Percentiles rank a stretch among this genome's conserved stretches.
These are phyloP conservation scores for Parastagonospora avenae DNA, from an alignment of 2,329 filamentous ascomycete genomes.

Conservation along the genomic window DNA sequence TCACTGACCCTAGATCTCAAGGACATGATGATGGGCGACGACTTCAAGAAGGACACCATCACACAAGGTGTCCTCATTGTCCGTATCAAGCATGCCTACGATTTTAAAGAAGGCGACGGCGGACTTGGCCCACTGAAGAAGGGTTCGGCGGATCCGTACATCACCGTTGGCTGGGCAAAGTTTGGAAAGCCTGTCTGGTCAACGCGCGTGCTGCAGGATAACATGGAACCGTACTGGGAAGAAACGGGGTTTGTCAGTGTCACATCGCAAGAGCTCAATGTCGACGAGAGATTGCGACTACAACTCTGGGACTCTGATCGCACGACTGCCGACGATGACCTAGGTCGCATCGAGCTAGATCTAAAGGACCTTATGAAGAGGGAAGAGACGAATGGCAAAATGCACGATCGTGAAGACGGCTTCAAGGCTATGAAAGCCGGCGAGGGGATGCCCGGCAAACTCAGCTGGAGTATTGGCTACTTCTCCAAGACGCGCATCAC, in stretches of 20 bases:
- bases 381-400: constrained; percentile 63
- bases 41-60: constrained; percentile 76
- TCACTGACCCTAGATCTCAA: constrained; percentile 75
- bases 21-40: constrained; percentile 77
- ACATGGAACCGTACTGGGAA: constrained; percentile 73
- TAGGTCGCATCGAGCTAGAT: constrained; percentile 73
- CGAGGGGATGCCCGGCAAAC: constrained; percentile 70
- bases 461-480: constrained; percentile 74
- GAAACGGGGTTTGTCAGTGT: constrained; percentile 74
- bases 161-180: constrained; percentile 77
- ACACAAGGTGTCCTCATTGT: constrained; percentile 69
- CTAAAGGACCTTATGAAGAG: constrained; percentile 68
- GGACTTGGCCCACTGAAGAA: constrained; percentile 63
- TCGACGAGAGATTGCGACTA: constrained; percentile 69
- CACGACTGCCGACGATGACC: constrained; percentile 73
- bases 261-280: constrained; percentile 72
- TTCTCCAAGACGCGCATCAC: constrained; percentile 70
- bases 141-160: constrained; percentile 72
- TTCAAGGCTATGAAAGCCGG: constrained; percentile 69
- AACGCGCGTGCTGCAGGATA: constrained; percentile 67
- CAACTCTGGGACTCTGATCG: constrained; percentile 80
- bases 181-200: constrained; percentile 72
- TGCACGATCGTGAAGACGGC: constrained; percentile 67
- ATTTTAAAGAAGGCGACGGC: constrained; percentile 73
- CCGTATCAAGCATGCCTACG: constrained; percentile 68